A percentile compares a stretch with the other conserved stretches of the same genome.
Evolutionary conservation across 441 rosid species (phyloP).

Genomic region (Hura crepitans): DNA sequence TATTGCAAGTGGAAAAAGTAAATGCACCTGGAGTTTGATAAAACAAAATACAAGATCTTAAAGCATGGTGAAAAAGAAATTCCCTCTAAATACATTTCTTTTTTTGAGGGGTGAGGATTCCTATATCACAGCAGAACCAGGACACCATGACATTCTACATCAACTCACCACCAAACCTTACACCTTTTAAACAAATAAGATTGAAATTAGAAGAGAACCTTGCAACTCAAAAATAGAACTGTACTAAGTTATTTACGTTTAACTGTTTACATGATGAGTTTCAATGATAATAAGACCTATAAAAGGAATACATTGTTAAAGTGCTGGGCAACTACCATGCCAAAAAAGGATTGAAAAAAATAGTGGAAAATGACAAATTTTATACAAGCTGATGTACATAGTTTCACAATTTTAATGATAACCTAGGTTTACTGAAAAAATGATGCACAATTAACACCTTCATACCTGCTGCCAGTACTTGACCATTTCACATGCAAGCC

Average conservation of each 20-base stretch:
- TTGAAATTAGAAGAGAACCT: slow-evolving; percentile 4
- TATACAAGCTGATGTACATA: neutral
- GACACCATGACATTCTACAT: neutral
- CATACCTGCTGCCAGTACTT: slow-evolving; percentile 99
- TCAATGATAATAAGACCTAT: neutral
- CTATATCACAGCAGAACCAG: no score
- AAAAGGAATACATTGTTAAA: no score
- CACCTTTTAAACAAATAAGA: neutral
- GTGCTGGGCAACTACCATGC: neutral
- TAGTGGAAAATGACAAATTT: slow-evolving; percentile 5
- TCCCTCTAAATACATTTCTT: no score
- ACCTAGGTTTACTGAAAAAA: slow-evolving; percentile 6
- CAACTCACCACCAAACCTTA: neutral
- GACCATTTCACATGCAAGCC: slow-evolving; percentile 99
- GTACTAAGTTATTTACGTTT: neutral
- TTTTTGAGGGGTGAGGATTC: no score
- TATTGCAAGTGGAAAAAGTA: no score
- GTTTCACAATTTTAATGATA: slow-evolving; percentile 3
- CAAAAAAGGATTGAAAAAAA: slow-evolving; percentile 11
- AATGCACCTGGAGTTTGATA: no score
- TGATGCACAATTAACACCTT: neutral
- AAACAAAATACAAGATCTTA: no score
- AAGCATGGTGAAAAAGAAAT: neutral
- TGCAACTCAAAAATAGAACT: no score
- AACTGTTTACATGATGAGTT: neutral